A percentile compares a stretch with the other conserved stretches of the same genome.
phyloP scores from a whole-genome alignment of 1,284 basidiomycete species.

The Heimioporus retisporus region DNA sequence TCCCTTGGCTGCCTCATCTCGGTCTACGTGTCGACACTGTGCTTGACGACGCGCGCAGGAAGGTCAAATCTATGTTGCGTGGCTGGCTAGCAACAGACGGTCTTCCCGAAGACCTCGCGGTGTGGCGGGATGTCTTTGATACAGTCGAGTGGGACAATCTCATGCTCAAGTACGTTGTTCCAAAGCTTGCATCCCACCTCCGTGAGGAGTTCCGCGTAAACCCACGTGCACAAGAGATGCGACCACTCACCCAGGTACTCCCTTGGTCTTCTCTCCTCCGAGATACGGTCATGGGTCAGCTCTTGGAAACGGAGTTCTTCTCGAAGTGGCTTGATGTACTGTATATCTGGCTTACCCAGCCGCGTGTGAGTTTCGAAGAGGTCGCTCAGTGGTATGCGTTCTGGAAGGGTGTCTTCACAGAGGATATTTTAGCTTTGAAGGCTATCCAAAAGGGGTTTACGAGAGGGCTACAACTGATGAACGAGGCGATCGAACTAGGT shows the following conservation, averaged over 20 bases:
- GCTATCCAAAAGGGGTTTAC: slow-evolving; percentile 86
- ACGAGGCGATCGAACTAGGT: slow-evolving; percentile 89
- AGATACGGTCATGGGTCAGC: slow-evolving; percentile 79
- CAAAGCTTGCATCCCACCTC: slow-evolving; percentile 85
- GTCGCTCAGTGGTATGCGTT: slow-evolving; percentile 93
- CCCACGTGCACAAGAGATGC: slow-evolving; percentile 89
- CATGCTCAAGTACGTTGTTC: slow-evolving; percentile 91
- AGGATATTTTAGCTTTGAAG: slow-evolving; percentile 69
- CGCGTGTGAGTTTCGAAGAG: slow-evolving; percentile 87
- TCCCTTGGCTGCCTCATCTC: slow-evolving; percentile 96
- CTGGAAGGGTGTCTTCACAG: slow-evolving; percentile 89
- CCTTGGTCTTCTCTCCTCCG: slow-evolving; percentile 84
- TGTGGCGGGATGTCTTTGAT: slow-evolving; percentile 90
- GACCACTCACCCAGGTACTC: slow-evolving; percentile 80
- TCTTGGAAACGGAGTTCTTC: slow-evolving; percentile 94
- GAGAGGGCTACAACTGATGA: slow-evolving; percentile 91
- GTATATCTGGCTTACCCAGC: slow-evolving; percentile 91
- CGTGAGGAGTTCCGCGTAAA: slow-evolving; percentile 91
- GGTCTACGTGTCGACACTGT: slow-evolving; percentile 84
- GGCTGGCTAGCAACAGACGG: slow-evolving; percentile 83
- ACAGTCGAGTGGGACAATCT: slow-evolving; percentile 91
- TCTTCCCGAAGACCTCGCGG: slow-evolving; percentile 77
- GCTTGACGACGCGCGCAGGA: slow-evolving; percentile 87
- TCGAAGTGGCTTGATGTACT: slow-evolving; percentile 96
- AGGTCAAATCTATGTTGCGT: slow-evolving; percentile 84